Conservation (phyloP, 768 basidiomycete species). For the Auricularia sp. region DNA sequence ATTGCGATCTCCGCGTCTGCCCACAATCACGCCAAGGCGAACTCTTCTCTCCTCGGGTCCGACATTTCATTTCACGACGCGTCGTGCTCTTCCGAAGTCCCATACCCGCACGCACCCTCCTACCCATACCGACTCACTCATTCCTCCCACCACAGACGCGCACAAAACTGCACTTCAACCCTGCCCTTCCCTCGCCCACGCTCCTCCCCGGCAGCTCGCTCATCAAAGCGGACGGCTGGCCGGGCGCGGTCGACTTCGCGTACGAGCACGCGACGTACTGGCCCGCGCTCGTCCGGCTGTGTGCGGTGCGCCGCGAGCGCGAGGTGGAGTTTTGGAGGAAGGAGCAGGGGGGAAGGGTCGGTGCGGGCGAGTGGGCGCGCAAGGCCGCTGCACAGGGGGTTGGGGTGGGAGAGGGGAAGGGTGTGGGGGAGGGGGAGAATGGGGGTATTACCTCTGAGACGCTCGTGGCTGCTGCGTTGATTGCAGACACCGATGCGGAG, state of each 20-base stretch:
- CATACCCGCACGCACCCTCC: no score
- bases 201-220: conserved; percentile 64
- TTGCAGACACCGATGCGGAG: no score
- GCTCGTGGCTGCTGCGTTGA: no score
- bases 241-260: conserved; percentile 53
- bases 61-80: no score
- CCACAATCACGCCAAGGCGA: no score
- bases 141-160: background rate
- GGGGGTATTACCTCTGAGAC: no score
- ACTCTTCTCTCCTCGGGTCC: background rate
- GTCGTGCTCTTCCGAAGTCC: background rate
- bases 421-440: no score
- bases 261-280: conserved; percentile 73
- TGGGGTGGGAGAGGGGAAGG: no score
- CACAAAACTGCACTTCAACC: conserved; percentile 11
- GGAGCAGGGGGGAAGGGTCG: conserved; percentile 54
- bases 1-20: no score
- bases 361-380: conserved; percentile 71
- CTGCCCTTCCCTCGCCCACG: conserved; percentile 45
- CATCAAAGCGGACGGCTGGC: conserved; percentile 54
- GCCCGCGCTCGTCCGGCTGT: conserved; percentile 48
- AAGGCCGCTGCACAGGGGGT: conserved; percentile 26
- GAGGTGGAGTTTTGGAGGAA: conserved; percentile 53
- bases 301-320: conserved; percentile 35
- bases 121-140: background rate